Percentiles rank a stretch among this genome's conserved stretches.
phyloP scores from a whole-genome alignment of 345 rosid genomes.

The Gossypium raimondii region DNA sequence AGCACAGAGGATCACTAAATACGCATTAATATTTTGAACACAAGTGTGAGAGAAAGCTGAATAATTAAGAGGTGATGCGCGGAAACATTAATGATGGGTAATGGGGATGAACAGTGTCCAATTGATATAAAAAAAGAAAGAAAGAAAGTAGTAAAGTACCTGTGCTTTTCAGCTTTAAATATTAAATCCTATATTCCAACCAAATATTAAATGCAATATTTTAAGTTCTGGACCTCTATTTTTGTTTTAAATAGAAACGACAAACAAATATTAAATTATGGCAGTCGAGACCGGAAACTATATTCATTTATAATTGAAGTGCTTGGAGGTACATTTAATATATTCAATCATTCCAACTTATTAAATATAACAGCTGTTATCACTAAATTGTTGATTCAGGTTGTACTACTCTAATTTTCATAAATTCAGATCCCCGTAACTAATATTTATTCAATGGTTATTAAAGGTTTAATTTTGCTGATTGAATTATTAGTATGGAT shows the following conservation, averaged over 20 bases:
- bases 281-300: neutral
- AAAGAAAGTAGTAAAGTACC: neutral
- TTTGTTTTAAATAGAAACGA: neutral
- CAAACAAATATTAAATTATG: neutral
- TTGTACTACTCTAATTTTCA: too few species aligned
- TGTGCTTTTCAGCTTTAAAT: neutral
- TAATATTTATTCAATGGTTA: too few species aligned
- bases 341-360: neutral
- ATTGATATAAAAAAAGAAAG: neutral
- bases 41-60: too few species aligned
- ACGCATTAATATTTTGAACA: too few species aligned
- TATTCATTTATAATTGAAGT: neutral
- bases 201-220: neutral
- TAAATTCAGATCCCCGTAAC: too few species aligned
- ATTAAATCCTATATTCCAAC: neutral
- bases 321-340: neutral
- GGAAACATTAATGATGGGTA: neutral
- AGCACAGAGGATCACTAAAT: too few species aligned
- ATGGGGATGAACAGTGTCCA: neutral
- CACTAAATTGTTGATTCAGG: too few species aligned
- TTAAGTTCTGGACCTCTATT: too few species aligned
- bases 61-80: neutral
- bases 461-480: too few species aligned
- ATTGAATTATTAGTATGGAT: fast-evolving
- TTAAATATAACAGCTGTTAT: neutral